Base-by-base conservation (phyloP, 164 flowering plant genomes). In the Macadamia tetraphylla region DNA sequence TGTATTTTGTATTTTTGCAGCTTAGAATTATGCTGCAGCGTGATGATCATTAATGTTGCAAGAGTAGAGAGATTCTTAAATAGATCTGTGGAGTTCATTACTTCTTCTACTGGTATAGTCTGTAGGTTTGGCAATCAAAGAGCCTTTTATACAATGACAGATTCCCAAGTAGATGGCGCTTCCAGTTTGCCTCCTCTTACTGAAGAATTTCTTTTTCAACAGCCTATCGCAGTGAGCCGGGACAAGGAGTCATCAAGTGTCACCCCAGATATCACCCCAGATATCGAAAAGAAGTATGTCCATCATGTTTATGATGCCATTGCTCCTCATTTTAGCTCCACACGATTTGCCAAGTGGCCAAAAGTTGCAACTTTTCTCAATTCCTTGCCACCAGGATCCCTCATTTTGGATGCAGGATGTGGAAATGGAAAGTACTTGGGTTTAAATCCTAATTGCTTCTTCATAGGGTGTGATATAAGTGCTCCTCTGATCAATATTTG, bases 351-450 rank as follows among this genome's bases (percentile, higher is more conserved):
- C 1, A 94, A 92, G 77, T 94, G 99, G 98, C 99, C 97, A 13
- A 92, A 90, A 77, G 97, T 94, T 53, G 85, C 97, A 13, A 62
- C 79, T 0, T 92, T 94, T 78, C 76, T 94, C 68, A 84, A 76
- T 32, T 80, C 97, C 1, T 71, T 94, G 74, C 79, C 82, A 14
- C 63, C 69, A 4, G 96, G 92, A 30, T 88, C 92, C 61, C 84
- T 94, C 32, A 78, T 91, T 12, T 67, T 91, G 71, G 98, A 94
- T 79, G 92, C 95, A 29, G 98, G 98, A 52, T 92, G 98, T 77
- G 97, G 97, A 63, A 94, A 94, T 80, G 97, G 97, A 73, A 92
- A 94, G 73, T 94, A 94, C 78, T 80, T 94, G 80, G 96, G 95
- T 13, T 75, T 87, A 29, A 86, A 85, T 76, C 88, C 91, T 0